These are phyloP conservation scores for Ogataea kodamae DNA, from an alignment of 805 yeast species.

Conservation along the genomic window DNA sequence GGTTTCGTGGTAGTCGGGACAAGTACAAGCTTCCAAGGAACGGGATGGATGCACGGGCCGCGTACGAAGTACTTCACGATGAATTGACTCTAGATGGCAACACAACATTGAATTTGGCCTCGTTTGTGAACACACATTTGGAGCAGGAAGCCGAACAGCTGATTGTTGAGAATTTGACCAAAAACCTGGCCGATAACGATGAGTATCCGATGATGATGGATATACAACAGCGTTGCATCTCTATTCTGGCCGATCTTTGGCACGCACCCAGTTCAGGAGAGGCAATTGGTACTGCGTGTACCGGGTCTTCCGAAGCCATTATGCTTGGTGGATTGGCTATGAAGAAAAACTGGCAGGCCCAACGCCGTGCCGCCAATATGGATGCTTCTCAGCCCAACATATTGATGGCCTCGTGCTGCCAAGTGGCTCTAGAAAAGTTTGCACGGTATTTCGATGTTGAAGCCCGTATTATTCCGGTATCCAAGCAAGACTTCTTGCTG, in stretches of 20 bases:
- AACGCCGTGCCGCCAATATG: constrained; percentile 56
- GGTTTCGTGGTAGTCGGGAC: constrained; percentile 37
- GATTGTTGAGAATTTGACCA: constrained; percentile 67
- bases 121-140: constrained; percentile 78
- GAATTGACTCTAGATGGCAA: constrained; percentile 80
- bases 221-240: constrained; percentile 75
- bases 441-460: constrained; percentile 94
- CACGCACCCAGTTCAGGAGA: constrained; percentile 48
- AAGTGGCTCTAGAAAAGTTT: constrained; percentile 91
- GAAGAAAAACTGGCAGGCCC: constrained; percentile 85
- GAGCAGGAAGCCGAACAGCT: constrained; percentile 52
- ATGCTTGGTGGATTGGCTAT: constrained; percentile 91
- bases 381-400: constrained; percentile 70
- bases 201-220: constrained; percentile 87
- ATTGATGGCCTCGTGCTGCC: constrained; percentile 89
- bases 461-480: constrained; percentile 68
- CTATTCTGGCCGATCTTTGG: constrained; percentile 80
- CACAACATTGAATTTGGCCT: constrained; percentile 81
- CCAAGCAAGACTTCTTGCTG: constrained; percentile 58
- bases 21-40: constrained; percentile 59
- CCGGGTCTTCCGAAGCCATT: constrained; percentile 92
- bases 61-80: constrained; percentile 63
- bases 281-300: constrained; percentile 85
- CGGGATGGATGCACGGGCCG: constrained; percentile 50
- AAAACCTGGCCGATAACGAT: constrained; percentile 89